These are phyloP conservation scores for Cymodocea nodosa DNA, from an alignment of 116 monocot species.

Conservation along the genomic window DNA sequence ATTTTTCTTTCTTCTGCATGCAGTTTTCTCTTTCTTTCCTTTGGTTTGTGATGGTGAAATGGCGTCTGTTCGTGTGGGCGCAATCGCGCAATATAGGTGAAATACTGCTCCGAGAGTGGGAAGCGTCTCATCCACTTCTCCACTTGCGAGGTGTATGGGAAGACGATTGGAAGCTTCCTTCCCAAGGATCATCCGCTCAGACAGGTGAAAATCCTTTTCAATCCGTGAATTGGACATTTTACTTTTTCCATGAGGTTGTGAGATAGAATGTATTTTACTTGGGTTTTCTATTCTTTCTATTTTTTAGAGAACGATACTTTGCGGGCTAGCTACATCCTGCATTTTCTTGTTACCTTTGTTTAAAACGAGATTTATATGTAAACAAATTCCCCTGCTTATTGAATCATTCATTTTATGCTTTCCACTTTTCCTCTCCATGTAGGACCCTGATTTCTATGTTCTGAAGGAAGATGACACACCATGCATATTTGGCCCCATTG, in stretches of 20 bases:
- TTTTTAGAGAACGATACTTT: too few species aligned
- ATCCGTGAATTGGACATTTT: too few species aligned
- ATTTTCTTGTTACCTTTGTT: too few species aligned
- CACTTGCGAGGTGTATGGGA: conserved; percentile 89
- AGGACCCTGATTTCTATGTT: conserved; percentile 81
- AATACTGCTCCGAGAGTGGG: conserved; percentile 74
- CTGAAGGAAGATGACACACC: conserved; percentile 78
- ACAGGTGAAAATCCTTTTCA: conserved; percentile 9
- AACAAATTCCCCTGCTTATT: too few species aligned
- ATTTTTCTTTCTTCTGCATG: not conserved
- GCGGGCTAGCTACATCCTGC: too few species aligned
- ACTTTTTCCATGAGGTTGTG: too few species aligned
- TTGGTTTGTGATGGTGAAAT: too few species aligned
- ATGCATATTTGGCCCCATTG: conserved; percentile 89
- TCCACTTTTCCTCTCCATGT: not conserved
- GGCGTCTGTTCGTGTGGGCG: not conserved
- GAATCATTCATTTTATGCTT: too few species aligned
- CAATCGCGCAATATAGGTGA: conserved; percentile 36
- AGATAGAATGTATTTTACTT: too few species aligned
- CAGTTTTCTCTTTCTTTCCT: not conserved
- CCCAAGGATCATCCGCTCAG: conserved; percentile 76
- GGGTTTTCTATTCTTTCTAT: not conserved
- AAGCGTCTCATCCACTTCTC: conserved; percentile 94
- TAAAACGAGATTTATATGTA: too few species aligned
- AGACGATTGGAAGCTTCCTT: conserved; percentile 86